Conservation (phyloP, 768 basidiomycete genomes). For the Galerina sulciceps region DNA sequence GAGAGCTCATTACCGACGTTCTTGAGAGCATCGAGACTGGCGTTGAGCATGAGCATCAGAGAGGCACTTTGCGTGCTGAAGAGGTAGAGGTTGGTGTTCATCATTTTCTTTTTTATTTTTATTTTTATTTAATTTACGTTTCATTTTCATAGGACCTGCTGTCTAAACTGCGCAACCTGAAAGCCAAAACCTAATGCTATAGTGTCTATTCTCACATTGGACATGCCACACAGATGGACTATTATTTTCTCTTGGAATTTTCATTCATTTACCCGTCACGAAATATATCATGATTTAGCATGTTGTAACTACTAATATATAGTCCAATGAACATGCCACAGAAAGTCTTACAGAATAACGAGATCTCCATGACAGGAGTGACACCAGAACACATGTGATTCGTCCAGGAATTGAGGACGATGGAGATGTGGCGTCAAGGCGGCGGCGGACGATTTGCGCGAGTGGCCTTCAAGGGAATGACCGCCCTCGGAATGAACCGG, state of each 20-base stretch:
- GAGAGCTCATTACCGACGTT: slow-evolving; percentile 75
- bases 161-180: slow-evolving; percentile 56
- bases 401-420: slow-evolving; percentile 82
- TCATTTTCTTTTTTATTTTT: slow-evolving; percentile 8
- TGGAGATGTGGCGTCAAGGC: slow-evolving; percentile 30
- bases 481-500: slow-evolving; percentile 47
- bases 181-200: slow-evolving; percentile 57
- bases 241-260: neutral
- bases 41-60: slow-evolving; percentile 67
- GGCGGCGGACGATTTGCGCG: slow-evolving; percentile 24
- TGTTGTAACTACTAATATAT: slow-evolving; percentile 12
- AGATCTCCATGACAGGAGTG: slow-evolving; percentile 81
- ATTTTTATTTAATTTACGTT: slow-evolving; percentile 1
- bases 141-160: slow-evolving; percentile 51
- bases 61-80: slow-evolving; percentile 65
- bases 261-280: slow-evolving; percentile 1
- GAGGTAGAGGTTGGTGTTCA: slow-evolving; percentile 70
- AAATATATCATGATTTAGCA: slow-evolving; percentile 9
- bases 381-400: slow-evolving; percentile 91
- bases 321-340: slow-evolving; percentile 7
- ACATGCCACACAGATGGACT: slow-evolving; percentile 2
- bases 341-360: slow-evolving; percentile 61
- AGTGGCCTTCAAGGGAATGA: slow-evolving; percentile 21
- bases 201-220: slow-evolving; percentile 23
- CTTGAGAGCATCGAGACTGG: slow-evolving; percentile 81